Evolutionary conservation across 2,329 filamentous ascomycete species (phyloP), one percentile per base, ranked within the genome.

Genomic region (Sarocladium oryzae): DNA sequence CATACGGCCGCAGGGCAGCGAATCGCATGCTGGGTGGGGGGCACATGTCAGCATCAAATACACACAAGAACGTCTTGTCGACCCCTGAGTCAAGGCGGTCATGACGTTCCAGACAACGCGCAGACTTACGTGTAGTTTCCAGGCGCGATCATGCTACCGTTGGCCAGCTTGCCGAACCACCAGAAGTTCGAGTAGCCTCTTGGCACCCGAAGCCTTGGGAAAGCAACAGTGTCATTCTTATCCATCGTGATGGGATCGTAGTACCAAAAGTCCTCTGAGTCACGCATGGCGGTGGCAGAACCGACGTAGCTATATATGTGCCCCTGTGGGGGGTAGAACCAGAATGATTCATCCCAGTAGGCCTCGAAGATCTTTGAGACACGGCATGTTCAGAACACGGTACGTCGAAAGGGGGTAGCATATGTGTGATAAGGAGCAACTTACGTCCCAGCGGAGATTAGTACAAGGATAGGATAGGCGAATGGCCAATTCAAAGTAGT

Each of bases 221-320:
- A 71, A 1, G 69, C 51, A 10, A 67, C 56, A 1, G 68, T 68
- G 50, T 71, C 66, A 15, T 66, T 61, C n/a, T 66, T 66, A 54
- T 69, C 62, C 50, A 69, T 65, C 4, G 60, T 53, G 0, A 53
- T 56, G 1, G 67, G 66, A n/a, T 68, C 64, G 41, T 67, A 72
- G 56, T 61, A 66, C 55, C 58, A 57, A 43, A 61, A 61, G 28
- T 58, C 49, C 45, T 59, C 62, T 15, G 69, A 56, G 49, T 64
- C 59, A 41, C 64, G 60, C 65, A 69, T 69, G 16, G 64, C 67
- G 4, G 69, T 69, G 3, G 69, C 69, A 1, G 70, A 68, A 18
- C 73, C 73, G 45, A 76, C 56, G 50, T 66, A 76, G n/a, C 66
- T 66, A 11, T 61, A n/a, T n/a, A n/a, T n/a, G n/a, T n/a, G n/a